A percentile compares a stretch with the other conserved stretches of the same genome.
Conservation (phyloP, 2,329 filamentous ascomycete genomes). For the Cercospora nicotianae region DNA sequence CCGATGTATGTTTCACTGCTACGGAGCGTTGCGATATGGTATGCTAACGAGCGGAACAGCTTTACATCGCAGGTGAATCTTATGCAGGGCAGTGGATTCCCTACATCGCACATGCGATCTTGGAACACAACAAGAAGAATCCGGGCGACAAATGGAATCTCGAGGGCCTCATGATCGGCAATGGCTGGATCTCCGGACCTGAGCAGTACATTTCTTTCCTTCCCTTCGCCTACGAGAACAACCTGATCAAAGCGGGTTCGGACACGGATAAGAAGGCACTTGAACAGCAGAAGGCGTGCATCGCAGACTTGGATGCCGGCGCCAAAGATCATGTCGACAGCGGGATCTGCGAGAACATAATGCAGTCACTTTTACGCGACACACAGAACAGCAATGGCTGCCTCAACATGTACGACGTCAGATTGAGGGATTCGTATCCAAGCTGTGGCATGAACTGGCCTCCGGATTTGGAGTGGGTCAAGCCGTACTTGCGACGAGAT, state of each 20-base stretch:
- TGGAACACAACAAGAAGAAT: conserved; percentile 74
- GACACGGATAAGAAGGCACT: conserved; percentile 68
- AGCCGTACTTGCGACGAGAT: conserved; percentile 77
- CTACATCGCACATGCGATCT: conserved; percentile 88
- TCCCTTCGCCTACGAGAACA: conserved; percentile 74
- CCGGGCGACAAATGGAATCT: conserved; percentile 67
- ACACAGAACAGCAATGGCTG: conserved; percentile 64
- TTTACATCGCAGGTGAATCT: conserved; percentile 94
- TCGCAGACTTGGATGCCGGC: conserved; percentile 59
- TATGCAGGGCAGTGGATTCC: conserved; percentile 97
- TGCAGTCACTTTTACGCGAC: conserved; percentile 68
- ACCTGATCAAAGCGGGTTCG: conserved; percentile 67
- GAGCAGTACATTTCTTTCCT: conserved; percentile 91
- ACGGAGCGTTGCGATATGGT: conserved; percentile 9
- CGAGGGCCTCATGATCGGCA: conserved; percentile 86
- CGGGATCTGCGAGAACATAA: conserved; percentile 70
- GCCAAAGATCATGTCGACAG: conserved; percentile 65
- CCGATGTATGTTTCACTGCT: conserved; percentile 72
- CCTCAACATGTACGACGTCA: conserved; percentile 96
- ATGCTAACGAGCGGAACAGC: conserved; percentile 51
- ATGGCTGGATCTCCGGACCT: conserved; percentile 90
- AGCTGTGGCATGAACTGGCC: conserved; percentile 99
- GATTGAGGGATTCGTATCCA: conserved; percentile 74
- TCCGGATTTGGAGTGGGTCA: conserved; percentile 74
- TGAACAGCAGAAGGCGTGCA: conserved; percentile 66